Conservation (phyloP, 2,329 filamentous ascomycete genomes). For the Sporothrix globosa region DNA sequence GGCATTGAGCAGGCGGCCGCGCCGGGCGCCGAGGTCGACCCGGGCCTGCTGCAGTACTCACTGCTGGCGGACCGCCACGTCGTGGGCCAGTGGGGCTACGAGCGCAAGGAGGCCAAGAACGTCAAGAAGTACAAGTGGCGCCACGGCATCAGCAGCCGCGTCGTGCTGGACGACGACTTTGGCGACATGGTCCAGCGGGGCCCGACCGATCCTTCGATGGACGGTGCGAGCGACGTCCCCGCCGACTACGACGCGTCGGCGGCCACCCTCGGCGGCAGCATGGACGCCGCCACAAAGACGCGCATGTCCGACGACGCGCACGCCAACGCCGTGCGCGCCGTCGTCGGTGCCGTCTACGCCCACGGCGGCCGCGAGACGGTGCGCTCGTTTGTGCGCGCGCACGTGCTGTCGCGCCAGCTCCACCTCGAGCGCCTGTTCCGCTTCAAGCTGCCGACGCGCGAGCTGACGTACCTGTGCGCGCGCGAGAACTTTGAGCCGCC, state of each 20-base stretch:
- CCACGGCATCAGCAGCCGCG: conserved; percentile 72
- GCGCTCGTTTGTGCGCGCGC: conserved; percentile 79
- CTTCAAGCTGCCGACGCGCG: conserved; percentile 81
- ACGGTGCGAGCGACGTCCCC: conserved; percentile 1
- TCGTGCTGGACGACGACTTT: conserved; percentile 83
- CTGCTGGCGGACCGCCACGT: conserved; percentile 51
- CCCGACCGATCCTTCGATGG: too few relatives aligned
- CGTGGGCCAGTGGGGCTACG: conserved; percentile 56
- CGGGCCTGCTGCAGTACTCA: conserved; percentile 82
- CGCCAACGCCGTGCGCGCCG: conserved; percentile 77
- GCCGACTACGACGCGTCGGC: conserved; percentile 27
- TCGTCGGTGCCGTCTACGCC: conserved; percentile 82
- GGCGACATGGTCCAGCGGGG: conserved; percentile 60
- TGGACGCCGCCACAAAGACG: conserved; percentile 38
- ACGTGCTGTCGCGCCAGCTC: conserved; percentile 79
- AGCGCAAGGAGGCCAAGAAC: conserved; percentile 55
- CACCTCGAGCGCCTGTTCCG: conserved; percentile 77
- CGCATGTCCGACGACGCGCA: conserved; percentile 44
- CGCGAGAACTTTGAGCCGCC: conserved; percentile 88
- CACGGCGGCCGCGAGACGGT: conserved; percentile 79
- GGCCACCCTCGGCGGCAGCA: conserved; percentile 29
- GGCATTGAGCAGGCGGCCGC: conserved; percentile 85
- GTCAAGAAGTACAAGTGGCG: conserved; percentile 59
- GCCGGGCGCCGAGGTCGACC: conserved; percentile 88
- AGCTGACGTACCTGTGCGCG: conserved; percentile 80